Conservation (phyloP, 225 moss, liverwort and hornwort species). For the Anthoceros angustus region DNA sequence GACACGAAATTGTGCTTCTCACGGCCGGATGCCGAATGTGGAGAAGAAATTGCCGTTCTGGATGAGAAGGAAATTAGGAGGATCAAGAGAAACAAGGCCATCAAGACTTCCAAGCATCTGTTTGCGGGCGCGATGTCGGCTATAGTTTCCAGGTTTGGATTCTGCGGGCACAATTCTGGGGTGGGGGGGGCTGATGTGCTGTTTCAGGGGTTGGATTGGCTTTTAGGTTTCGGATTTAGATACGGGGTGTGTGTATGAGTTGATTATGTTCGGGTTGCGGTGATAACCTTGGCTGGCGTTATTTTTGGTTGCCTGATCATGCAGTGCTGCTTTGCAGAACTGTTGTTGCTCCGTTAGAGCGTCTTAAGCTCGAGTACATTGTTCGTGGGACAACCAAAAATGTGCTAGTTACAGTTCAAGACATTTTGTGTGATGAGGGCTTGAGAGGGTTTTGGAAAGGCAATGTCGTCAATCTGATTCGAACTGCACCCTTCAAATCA, state of each 20-base stretch:
- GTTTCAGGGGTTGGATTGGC: not conserved
- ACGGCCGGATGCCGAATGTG: too few species aligned
- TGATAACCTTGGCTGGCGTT: not conserved
- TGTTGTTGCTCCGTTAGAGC: conserved; percentile 32
- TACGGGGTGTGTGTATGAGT: not conserved
- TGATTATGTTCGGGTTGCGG: not conserved
- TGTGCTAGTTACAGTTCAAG: conserved; percentile 15
- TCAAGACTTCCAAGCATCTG: conserved; percentile 27
- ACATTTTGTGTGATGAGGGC: conserved; percentile 21
- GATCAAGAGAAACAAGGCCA: conserved; percentile 7
- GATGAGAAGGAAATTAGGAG: not conserved
- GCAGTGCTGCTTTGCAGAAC: conserved; percentile 18
- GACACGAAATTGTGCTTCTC: too few species aligned
- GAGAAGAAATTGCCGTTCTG: too few species aligned
- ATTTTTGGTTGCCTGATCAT: not conserved
- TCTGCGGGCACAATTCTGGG: not conserved
- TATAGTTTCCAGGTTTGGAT: conserved; percentile 30
- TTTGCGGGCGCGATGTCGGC: conserved; percentile 32
- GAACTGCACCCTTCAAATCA: conserved; percentile 38
- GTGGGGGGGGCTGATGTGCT: not conserved
- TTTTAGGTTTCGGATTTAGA: not conserved
- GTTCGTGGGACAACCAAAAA: conserved; percentile 25
- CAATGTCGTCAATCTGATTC: conserved; percentile 26
- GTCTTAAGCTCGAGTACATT: conserved; percentile 37
- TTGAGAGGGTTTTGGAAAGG: conserved; percentile 37